These are phyloP conservation scores for Dunaliella primolecta DNA, from an alignment of 139 green algal genomes.

Conservation along the genomic window DNA sequence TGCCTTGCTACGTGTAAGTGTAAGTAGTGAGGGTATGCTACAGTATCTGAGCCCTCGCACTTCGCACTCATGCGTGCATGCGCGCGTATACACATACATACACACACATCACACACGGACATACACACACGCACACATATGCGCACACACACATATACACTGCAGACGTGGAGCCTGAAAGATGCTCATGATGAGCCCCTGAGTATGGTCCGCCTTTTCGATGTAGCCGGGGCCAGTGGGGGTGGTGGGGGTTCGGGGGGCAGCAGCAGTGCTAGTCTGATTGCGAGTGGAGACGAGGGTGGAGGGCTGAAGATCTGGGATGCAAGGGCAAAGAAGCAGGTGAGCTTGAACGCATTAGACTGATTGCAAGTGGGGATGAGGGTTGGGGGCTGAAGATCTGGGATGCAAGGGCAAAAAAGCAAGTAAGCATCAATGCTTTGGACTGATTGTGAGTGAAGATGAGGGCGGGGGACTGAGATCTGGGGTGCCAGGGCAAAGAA, in stretches of 20 bases:
- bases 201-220: constrained; percentile 43
- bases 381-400: constrained; percentile 74
- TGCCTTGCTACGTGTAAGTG: too few relatives aligned
- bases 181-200: constrained; percentile 60
- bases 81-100: too few relatives aligned
- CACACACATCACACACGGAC: too few relatives aligned
- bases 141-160: too few relatives aligned
- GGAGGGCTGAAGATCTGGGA: constrained; percentile 83
- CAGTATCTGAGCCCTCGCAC: too few relatives aligned
- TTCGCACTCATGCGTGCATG: too few relatives aligned
- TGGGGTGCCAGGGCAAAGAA: neutral
- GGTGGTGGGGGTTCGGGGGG: neutral
- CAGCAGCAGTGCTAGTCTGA: constrained; percentile 4
- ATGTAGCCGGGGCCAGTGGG: neutral
- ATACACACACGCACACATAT: too few relatives aligned
- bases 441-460: neutral
- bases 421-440: neutral
- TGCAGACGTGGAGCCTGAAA: constrained; percentile 24
- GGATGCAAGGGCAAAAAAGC: constrained; percentile 60
- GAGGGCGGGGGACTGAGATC: neutral
- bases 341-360: neutral
- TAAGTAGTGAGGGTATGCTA: too few relatives aligned
- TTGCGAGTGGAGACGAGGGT: constrained; percentile 75
- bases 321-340: constrained; percentile 36
- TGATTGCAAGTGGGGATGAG: constrained; percentile 73